Base-by-base conservation (phyloP, 2,329 filamentous ascomycete genomes). In the Ascochyta pisi region DNA sequence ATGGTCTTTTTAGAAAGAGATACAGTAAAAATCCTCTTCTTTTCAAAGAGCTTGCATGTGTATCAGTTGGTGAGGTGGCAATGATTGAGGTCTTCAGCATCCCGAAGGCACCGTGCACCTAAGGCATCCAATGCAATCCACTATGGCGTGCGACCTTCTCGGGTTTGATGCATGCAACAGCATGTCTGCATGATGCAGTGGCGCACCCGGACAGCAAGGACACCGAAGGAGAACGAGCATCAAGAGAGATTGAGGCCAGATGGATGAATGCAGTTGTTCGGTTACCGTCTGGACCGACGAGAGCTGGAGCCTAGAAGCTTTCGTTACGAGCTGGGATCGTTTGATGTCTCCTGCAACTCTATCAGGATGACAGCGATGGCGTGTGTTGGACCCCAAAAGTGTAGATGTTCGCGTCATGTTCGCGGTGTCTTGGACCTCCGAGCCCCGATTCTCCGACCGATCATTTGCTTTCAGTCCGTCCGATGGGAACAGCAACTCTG, bases 341-440 rank as follows among this genome's bases (percentile, higher is more conserved):
- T 29, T 24, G 7, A 12, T 10, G 26, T 23, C 33, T 31, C 38
- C 16, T 44, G 24, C 2, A 29, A 9, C 4, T 24, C 16, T 16
- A 16, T 50, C 10, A 42, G 15, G 22, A 35, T 29, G 22, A 42
- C 38, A 42, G 33, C 33, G n/a, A 37, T 43, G 44, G 31, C 33
- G 26, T 22, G 12, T 13, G 6, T 13, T 19, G 24, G 27, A 34
- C 31, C 38, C 29, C 31, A 8, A n/a, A 6, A 31, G 6, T 16
- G 9, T 43, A 43, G 26, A 40, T 54, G 45, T 54, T 39, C 40
- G 44, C 51, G 51, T 54, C 44, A 54, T 23, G 39, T 44, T 54
- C 33, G 16, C 27, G 27, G 35, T 41, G 29, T 19, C 33, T 27
- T 26, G 35, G 35, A 24, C 29, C 33, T 29, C 29, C 35, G 39